Conservation (phyloP, 2,329 filamentous ascomycete species). For the Aspergillus neoniger region DNA sequence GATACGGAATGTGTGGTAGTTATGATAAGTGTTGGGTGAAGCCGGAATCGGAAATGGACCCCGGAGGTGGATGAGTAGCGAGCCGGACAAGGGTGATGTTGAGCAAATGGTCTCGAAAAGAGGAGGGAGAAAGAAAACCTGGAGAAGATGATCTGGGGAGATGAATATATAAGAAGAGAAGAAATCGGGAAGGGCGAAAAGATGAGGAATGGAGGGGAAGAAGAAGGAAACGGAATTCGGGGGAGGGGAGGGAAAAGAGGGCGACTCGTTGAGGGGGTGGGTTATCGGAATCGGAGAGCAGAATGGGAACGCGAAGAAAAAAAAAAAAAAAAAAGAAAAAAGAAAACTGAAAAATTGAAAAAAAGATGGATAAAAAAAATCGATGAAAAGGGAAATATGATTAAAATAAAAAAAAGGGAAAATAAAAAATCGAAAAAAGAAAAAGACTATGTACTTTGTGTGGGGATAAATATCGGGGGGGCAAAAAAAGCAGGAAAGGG, state of each 20-base stretch:
- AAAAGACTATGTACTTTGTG: constrained; percentile 24
- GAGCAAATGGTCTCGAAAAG: constrained; percentile 23
- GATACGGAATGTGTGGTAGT: constrained; percentile 9
- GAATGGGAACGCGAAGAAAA: constrained; percentile 15
- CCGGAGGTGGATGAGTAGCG: constrained; percentile 4
- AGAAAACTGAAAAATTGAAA: constrained; percentile 18
- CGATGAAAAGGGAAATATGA: constrained; percentile 2
- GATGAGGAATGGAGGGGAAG: constrained; percentile 26
- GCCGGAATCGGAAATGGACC: constrained; percentile 11
- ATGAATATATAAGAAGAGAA: constrained; percentile 33
- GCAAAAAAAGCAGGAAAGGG: constrained; percentile 20
- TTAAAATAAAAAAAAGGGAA: constrained; percentile 20
- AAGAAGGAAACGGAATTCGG: constrained; percentile 30
- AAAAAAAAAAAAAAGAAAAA: constrained; percentile 17
- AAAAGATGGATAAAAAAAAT: constrained; percentile 22
- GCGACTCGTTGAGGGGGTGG: constrained; percentile 23
- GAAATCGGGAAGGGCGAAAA: constrained; percentile 21
- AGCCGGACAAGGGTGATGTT: constrained; percentile 16
- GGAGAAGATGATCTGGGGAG: constrained; percentile 31
- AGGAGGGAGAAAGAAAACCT: constrained; percentile 26
- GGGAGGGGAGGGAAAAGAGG: constrained; percentile 25
- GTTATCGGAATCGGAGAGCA: constrained; percentile 31
- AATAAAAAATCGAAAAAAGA: constrained; percentile 19
- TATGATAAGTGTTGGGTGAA: constrained; percentile 3
- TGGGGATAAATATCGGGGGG: constrained; percentile 37